phyloP scores from a whole-genome alignment of 1,284 basidiomycete species.

The Leccinum fallax region DNA sequence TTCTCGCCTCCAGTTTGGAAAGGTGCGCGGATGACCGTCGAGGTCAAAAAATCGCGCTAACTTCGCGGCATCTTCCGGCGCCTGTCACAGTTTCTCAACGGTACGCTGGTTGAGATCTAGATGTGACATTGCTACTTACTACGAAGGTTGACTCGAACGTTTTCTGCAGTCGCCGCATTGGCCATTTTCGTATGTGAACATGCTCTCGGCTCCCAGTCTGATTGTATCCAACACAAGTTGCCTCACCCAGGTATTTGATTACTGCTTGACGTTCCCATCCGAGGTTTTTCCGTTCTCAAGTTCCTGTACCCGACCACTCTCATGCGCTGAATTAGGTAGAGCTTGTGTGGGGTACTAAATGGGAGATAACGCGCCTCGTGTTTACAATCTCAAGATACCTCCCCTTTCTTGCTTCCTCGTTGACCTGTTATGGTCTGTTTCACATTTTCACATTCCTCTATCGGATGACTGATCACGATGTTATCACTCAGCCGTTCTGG shows the following conservation, averaged over 20 bases:
- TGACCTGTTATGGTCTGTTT: constrained; percentile 12
- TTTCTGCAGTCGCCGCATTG: constrained; percentile 23
- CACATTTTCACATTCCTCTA: constrained; percentile 12
- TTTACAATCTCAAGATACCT: neutral
- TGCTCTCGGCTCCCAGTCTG: neutral
- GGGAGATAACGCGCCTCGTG: neutral
- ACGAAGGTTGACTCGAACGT: neutral
- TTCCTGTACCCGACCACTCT: constrained; percentile 12
- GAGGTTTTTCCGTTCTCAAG: constrained; percentile 1
- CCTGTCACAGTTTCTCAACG: no score
- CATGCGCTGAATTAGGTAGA: neutral
- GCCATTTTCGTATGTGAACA: constrained; percentile 20
- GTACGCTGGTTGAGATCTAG: neutral
- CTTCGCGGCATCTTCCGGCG: no score
- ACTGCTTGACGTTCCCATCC: neutral
- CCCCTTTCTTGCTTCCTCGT: neutral
- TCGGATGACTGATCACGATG: neutral
- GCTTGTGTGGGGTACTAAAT: neutral
- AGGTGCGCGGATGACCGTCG: constrained; percentile 13
- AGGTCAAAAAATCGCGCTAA: no score
- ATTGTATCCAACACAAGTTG: neutral
- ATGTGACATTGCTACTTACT: neutral
- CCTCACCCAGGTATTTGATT: neutral
- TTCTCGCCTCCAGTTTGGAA: constrained; percentile 17
- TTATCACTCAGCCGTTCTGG: constrained; percentile 11